Base-by-base conservation (phyloP, 2,329 filamentous ascomycete genomes). In the Colletotrichum cereale region DNA sequence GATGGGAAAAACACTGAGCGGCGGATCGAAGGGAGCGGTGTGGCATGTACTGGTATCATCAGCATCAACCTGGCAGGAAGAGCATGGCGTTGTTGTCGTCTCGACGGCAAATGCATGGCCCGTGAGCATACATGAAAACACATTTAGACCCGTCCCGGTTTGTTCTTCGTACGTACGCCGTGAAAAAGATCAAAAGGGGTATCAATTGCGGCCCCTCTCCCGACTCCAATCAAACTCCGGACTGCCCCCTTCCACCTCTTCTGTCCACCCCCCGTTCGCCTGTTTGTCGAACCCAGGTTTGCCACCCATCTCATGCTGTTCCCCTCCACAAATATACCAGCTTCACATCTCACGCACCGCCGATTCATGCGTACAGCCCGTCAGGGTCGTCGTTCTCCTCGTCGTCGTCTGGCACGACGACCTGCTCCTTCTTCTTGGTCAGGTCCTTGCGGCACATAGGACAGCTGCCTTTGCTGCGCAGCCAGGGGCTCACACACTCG, bases 401-500 rank as follows among this genome's bases (percentile, higher is more conserved):
- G 0, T 83, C 83, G 2, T 86, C 85, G 1, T 87, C 85, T 36
- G 84, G 82, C 21, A 82, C 80, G 16, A 82, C 78, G 24, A 82
- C 81, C n/a, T 80, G 77, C 70, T 84, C 82, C 77, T 84, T 83
- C 83, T 88, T 89, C 83, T 87, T 86, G 40, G 83, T 85, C 80
- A 92, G 80, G 76, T 90, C 88, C 78, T 87, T 85, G 71, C 90
- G 82, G 78, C 90, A 91, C 82, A 91, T 83, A 48, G 90, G 90
- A 78, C 90, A 92, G 40, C 85, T 90, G 47, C 90, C 90, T 80
- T 91, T 90, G 76, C 88, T 86, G 78, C 86, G 82, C 78, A 92
- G 78, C 90, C 90, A 92, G 8, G 90, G 90, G 4, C 86, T 87
- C 2, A 92, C 89, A 76, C 90, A 92, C 81, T 92, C 90, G n/a